phyloP scores from a whole-genome alignment of 2,329 filamentous ascomycete species.

The Tricladium varicosporioides region DNA sequence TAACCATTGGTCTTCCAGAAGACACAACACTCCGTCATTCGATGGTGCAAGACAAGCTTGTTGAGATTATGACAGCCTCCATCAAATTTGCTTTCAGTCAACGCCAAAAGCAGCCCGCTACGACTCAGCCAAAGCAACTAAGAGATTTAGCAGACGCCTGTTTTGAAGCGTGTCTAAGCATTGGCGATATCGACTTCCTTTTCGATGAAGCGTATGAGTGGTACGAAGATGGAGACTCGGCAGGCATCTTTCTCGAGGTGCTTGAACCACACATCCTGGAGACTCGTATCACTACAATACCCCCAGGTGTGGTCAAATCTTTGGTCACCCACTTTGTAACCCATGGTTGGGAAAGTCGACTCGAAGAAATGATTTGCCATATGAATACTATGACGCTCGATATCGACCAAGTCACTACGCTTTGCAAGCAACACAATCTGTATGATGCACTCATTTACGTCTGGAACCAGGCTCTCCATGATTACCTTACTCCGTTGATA shows the following conservation, averaged over 20 bases:
- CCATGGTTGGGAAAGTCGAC: constrained; percentile 69
- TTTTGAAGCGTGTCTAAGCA: constrained; percentile 77
- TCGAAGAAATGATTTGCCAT: constrained; percentile 94
- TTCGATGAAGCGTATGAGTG: constrained; percentile 90
- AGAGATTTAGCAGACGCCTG: constrained; percentile 79
- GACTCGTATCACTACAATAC: constrained; percentile 69
- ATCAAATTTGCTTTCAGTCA: constrained; percentile 83
- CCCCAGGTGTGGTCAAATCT: constrained; percentile 81
- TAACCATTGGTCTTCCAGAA: constrained; percentile 90
- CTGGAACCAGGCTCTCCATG: constrained; percentile 86
- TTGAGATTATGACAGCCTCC: constrained; percentile 92
- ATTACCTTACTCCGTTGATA: constrained; percentile 87
- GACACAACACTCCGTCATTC: constrained; percentile 72
- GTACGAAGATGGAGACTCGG: constrained; percentile 74
- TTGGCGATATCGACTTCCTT: constrained; percentile 77
- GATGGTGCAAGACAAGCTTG: constrained; percentile 82
- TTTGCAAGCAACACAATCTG: constrained; percentile 88
- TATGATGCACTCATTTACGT: constrained; percentile 97
- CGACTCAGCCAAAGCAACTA: constrained; percentile 50
- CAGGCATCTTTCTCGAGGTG: constrained; percentile 80
- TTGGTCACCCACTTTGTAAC: constrained; percentile 79
- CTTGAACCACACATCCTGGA: constrained; percentile 87
- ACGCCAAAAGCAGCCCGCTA: constrained; percentile 47
- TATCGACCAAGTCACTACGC: constrained; percentile 83
- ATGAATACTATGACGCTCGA: constrained; percentile 90